Evolutionary conservation across 73 alveolate species (phyloP).

Genomic region (Blepharisma japonicum): DNA sequence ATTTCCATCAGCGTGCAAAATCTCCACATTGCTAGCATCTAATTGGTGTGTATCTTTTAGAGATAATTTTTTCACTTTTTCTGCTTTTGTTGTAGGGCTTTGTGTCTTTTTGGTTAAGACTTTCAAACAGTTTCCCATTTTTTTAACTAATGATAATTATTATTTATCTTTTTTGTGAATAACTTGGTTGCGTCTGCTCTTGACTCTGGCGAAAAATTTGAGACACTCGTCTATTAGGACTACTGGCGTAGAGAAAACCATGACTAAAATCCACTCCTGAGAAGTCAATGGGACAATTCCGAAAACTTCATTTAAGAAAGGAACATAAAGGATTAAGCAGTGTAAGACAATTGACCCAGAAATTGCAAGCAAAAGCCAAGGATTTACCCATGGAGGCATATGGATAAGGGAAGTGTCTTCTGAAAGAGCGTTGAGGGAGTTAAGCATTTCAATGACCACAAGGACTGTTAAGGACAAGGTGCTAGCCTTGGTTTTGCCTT

Average conservation of each 20-base stretch:
- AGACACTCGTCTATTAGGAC: constrained; percentile 84
- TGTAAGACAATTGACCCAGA: constrained; percentile 69
- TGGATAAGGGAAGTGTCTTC: constrained; percentile 70
- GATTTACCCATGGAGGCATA: constrained; percentile 59
- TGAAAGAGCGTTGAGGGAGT: constrained; percentile 93
- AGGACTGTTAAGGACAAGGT: constrained; percentile 84
- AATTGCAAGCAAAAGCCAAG: constrained; percentile 51
- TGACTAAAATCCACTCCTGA: constrained; percentile 75
- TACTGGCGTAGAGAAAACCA: constrained; percentile 86
- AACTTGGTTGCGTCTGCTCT: too few species aligned
- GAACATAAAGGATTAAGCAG: constrained; percentile 85
- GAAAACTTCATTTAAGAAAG: constrained; percentile 69
- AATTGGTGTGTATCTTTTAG: too few species aligned
- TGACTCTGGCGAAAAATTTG: constrained; percentile 70
- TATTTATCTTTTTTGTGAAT: too few species aligned
- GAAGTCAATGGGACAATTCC: constrained; percentile 75
- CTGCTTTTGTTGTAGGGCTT: too few species aligned
- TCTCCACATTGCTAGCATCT: too few species aligned
- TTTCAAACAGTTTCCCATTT: too few species aligned
- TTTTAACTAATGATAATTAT: too few species aligned
- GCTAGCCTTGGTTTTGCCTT: constrained; percentile 92
- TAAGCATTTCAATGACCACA: constrained; percentile 94
- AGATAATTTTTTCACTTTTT: too few species aligned
- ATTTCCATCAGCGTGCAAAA: too few species aligned
- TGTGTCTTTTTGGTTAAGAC: too few species aligned